Evolutionary conservation across 2,329 filamentous ascomycete species (phyloP), one percentile per base, ranked within the genome.

Genomic region (Parascedosporium putredinis): DNA sequence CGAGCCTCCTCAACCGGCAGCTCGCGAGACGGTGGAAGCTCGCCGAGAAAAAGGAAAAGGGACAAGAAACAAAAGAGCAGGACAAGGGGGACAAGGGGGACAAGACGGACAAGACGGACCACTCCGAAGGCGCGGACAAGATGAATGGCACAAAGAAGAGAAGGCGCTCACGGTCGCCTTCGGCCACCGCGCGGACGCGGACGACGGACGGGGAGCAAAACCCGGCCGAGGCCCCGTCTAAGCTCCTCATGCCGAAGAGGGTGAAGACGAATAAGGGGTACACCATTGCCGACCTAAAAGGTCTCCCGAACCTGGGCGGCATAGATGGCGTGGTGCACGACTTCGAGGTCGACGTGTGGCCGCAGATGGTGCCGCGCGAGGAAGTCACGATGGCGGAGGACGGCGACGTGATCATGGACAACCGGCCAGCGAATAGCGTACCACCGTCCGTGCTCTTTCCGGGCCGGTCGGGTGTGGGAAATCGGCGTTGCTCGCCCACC

Each of bases 381-480:
- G 40, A 50, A 5, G 29, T 36, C 8, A 34, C 12, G n/a, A n/a
- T n/a, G n/a, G n/a, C n/a, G n/a, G 38, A 27, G n/a, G 24, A 5
- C 24, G 42, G 16, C 7, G 34, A 40, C n/a, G 34, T n/a, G 12
- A n/a, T n/a, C 16, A 14, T 18, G 5, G 42, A 45, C 14, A 40
- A 45, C 40, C n/a, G 40, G 23, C 25, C 18, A 25, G 18, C n/a
- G 18, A 24, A 16, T 8, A 50, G 38, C 18, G 5, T 10, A 10
- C 50, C 49, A 22, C 45, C 33, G 23, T 86, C 86, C 46, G 79
- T 93, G 14, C 65, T 93, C 2, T 67, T 2, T 85, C 90, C 57
- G 88, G 88, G 0, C 88, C 88, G 1, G 79, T 84, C 1, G 87
- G 87, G 16, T 88, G 85, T 54, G 88, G 88, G 54, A 93, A 94